A percentile compares a stretch with the other conserved stretches of the same genome.
phyloP scores from a whole-genome alignment of 2,329 filamentous ascomycete genomes.

The Xylaria sp. region DNA sequence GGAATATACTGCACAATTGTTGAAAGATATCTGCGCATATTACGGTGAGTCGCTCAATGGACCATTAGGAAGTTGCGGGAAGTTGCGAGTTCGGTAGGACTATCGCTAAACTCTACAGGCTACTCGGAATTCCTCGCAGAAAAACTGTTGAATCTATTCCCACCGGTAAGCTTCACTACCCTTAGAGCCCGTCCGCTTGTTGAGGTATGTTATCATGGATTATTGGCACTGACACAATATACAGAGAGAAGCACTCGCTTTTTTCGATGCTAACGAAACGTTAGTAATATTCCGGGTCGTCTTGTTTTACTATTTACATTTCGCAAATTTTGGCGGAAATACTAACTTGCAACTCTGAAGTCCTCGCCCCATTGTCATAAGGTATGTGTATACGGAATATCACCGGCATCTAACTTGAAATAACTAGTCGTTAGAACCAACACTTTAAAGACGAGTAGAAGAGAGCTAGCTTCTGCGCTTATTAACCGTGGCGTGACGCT shows the following conservation, averaged over 20 bases:
- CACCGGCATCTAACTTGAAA: not conserved
- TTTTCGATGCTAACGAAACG: conserved; percentile 99
- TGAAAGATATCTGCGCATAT: conserved; percentile 94
- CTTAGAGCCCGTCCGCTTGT: too few species aligned
- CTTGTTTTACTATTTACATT: not conserved
- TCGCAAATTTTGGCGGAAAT: not conserved
- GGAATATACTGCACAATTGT: conserved; percentile 86
- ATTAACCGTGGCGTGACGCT: conserved; percentile 78
- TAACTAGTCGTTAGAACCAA: conserved; percentile 72
- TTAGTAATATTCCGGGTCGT: conserved; percentile 13
- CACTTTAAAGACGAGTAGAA: conserved; percentile 80
- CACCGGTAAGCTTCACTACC: conserved; percentile 64
- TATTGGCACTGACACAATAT: conserved; percentile 6
- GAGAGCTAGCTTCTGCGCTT: conserved; percentile 75
- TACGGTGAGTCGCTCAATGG: conserved; percentile 68
- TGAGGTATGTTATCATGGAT: not conserved
- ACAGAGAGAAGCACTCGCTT: conserved; percentile 85
- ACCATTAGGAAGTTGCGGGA: not conserved
- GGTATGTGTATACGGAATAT: conserved; percentile 18
- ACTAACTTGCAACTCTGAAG: conserved; percentile 27
- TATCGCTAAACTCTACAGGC: conserved; percentile 26
- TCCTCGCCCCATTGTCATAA: conserved; percentile 90
- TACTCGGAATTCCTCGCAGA: conserved; percentile 95
- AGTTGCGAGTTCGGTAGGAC: not conserved
- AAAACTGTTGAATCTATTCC: conserved; percentile 93